Percentiles rank a stretch among this genome's conserved stretches.
Evolutionary conservation across 208 protist species (phyloP).

Genomic region (Sergeia podlipaevii): DNA sequence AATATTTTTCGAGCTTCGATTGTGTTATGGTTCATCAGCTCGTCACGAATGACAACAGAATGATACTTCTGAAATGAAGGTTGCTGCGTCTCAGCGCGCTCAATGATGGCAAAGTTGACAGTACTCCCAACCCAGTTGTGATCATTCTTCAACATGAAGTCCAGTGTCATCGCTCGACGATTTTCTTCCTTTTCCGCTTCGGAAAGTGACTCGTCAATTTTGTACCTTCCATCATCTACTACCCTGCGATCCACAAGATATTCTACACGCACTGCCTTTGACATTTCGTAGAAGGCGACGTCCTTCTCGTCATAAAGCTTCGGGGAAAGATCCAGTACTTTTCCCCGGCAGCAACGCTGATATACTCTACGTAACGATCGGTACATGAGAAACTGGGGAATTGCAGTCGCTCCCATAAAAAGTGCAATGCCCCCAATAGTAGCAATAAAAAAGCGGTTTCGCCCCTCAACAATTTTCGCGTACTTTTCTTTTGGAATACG

Average conservation of each 20-base stretch:
- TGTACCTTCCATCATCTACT: conserved; percentile 66
- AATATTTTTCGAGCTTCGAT: conserved; percentile 44
- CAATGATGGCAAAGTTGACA: conserved; percentile 63
- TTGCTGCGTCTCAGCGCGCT: conserved; percentile 28
- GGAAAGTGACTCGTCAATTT: conserved; percentile 39
- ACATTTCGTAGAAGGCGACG: conserved; percentile 74
- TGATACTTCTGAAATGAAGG: conserved; percentile 65
- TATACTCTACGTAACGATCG: conserved; percentile 45
- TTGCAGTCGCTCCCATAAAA: conserved; percentile 36
- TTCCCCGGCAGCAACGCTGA: conserved; percentile 38
- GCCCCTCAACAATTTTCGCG: conserved; percentile 54
- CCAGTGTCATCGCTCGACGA: conserved; percentile 73
- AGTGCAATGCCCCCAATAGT: conserved; percentile 29
- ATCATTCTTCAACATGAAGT: conserved; percentile 82
- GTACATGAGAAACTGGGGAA: conserved; percentile 58
- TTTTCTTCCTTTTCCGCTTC: conserved; percentile 52
- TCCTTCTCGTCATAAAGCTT: conserved; percentile 72
- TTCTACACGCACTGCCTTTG: conserved; percentile 63
- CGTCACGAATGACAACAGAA: conserved; percentile 70
- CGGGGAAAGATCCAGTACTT: conserved; percentile 76
- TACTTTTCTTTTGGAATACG: conserved; percentile 76
- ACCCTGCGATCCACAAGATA: conserved; percentile 68
- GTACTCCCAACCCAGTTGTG: conserved; percentile 80
- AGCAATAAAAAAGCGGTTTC: conserved; percentile 63
- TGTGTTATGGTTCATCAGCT: conserved; percentile 57